Evolutionary conservation across 2,329 filamentous ascomycete species (phyloP).

Genomic region (Ceratocystis papillata): DNA sequence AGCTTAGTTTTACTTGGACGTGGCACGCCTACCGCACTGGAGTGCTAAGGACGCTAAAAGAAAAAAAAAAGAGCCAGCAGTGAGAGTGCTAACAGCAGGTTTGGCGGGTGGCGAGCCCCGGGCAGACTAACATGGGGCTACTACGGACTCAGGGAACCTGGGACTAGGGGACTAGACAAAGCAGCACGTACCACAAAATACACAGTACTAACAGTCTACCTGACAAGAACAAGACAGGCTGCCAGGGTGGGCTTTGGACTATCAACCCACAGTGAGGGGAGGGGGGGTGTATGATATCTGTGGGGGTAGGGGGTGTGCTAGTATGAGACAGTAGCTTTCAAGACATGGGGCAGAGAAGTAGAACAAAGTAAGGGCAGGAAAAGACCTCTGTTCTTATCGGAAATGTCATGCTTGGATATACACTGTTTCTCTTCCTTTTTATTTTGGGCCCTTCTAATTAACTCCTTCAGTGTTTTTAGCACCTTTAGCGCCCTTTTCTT

Average conservation of each 20-base stretch:
- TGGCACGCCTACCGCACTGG: slow-evolving; percentile 4
- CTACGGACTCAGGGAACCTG: neutral
- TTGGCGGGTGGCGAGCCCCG: too few relatives aligned
- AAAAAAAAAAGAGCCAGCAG: neutral
- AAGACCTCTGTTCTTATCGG: neutral
- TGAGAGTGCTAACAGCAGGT: neutral
- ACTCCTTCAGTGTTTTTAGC: neutral
- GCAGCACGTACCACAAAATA: neutral
- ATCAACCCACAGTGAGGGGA: neutral
- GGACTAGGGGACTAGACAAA: neutral
- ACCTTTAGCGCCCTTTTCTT: neutral
- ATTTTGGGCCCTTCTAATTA: neutral
- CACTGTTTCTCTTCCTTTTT: neutral
- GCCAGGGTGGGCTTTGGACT: neutral
- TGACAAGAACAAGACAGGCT: neutral
- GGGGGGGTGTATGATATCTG: neutral
- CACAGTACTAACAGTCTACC: neutral
- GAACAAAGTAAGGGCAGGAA: neutral
- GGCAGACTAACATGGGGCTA: neutral
- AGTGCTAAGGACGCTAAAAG: slow-evolving; percentile 5
- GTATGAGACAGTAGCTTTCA: neutral
- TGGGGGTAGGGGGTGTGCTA: neutral
- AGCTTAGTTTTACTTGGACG: neutral
- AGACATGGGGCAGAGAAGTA: neutral
- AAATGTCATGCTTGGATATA: neutral